Base-by-base conservation (phyloP, 305 asterid species). In the Fraxinus dipetala region DNA sequence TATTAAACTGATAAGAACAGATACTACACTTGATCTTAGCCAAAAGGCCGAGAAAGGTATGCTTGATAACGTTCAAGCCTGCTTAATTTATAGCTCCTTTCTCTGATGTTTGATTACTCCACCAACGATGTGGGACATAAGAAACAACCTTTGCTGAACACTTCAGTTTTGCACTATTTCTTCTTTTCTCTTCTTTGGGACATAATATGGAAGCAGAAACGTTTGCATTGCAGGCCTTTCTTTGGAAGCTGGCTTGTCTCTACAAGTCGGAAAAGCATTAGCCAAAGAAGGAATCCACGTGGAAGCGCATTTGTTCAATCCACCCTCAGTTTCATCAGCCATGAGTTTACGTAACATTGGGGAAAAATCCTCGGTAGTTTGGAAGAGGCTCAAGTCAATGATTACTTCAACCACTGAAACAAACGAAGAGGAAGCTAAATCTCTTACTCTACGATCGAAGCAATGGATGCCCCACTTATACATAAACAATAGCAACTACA, bases 291-390 rank as follows among this genome's bases (percentile, higher is more conserved):
- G 92, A 22, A 83, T 96, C 18, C 91, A 87, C 5, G 95, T 96
- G 43, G 98, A 96, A 88, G 93, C 99, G 3, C 99, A 94, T 86
- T 84, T 96, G 88, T 96, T 96, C 84, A 96, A 96, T 84, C 99
- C 99, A 11, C 99, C 99, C 0, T 96, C 99, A 0, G 93, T 93
- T 75, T 96, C 99, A 18, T 80, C 94, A 13, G 97, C 98, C 73
- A 91, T 93, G 78, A 90, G 98, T 78, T 80, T 93, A 59, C 89
- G 91, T 65, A 92, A 86, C 65, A 73, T 92, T 16, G 92, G 97
- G 31, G 98, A 96, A 73, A 94, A 85, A 70, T 97, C 95, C 0
- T 95, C 92, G 79, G 72, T 76, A 11, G 87, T 89, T 78, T 96
- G 99, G 99, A 91, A 84, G 82, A 87, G 91, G 90, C 85, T 93